Percentiles rank a stretch among this genome's conserved stretches.
Conservation (phyloP, 257 asterid species). For the Forsythia viridissima region DNA sequence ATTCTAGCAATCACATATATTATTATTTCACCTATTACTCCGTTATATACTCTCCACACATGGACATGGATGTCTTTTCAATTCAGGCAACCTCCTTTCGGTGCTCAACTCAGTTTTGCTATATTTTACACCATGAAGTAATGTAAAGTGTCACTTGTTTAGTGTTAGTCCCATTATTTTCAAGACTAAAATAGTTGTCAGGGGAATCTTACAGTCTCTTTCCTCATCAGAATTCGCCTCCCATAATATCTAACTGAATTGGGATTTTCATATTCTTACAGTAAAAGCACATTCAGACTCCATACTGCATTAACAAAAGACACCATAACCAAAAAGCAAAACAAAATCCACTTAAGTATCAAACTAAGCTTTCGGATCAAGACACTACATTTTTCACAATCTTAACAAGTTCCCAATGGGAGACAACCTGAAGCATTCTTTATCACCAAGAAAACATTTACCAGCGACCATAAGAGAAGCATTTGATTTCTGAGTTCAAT, state of each 20-base stretch:
- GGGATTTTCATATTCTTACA: not conserved
- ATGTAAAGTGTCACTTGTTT: not conserved
- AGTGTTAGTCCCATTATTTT: not conserved
- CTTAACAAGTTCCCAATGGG: not conserved
- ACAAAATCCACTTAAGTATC: not conserved
- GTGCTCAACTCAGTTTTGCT: not conserved
- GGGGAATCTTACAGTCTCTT: not conserved
- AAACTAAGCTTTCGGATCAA: not conserved
- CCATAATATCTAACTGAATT: not conserved
- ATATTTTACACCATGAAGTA: not conserved
- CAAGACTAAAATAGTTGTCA: not conserved
- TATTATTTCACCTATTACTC: not conserved
- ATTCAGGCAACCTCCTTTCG: not conserved
- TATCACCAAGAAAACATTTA: not conserved
- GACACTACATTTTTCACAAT: not conserved
- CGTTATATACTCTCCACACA: not conserved
- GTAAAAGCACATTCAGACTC: not conserved
- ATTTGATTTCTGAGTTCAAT: not conserved
- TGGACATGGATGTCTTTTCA: not conserved
- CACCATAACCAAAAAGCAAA: not conserved
- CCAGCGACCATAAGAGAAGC: not conserved
- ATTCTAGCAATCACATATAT: not conserved
- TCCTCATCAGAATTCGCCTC: not conserved
- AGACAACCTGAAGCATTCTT: not conserved
- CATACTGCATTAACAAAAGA: not conserved